These are phyloP conservation scores for Diplodia intermedia DNA, from an alignment of 2,329 filamentous ascomycete species.

Conservation along the genomic window DNA sequence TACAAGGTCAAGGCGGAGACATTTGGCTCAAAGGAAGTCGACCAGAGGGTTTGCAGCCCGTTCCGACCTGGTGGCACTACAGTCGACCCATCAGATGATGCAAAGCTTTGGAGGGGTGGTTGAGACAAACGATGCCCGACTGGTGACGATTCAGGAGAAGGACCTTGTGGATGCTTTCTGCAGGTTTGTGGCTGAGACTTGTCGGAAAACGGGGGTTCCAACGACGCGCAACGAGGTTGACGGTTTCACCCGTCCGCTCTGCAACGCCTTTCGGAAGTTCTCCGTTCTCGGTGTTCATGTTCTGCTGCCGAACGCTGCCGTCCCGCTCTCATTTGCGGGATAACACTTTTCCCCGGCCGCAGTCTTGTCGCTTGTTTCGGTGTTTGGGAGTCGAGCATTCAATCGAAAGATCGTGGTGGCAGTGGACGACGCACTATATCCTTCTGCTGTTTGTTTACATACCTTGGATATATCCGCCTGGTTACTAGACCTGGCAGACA, in stretches of 20 bases:
- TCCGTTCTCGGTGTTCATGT: background rate
- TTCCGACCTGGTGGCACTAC: conserved; percentile 24
- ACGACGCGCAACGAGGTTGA: background rate
- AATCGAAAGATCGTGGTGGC: background rate
- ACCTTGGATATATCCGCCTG: background rate
- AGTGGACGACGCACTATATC: conserved; percentile 19
- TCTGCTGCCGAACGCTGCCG: background rate
- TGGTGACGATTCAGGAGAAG: background rate
- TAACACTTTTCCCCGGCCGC: background rate
- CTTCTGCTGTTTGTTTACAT: background rate
- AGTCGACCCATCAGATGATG: conserved; percentile 1
- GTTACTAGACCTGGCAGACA: background rate
- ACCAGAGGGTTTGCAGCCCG: conserved; percentile 8
- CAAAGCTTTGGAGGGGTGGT: background rate
- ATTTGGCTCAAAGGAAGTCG: conserved; percentile 70
- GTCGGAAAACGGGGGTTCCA: conserved; percentile 16
- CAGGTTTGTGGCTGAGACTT: background rate
- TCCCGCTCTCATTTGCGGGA: background rate
- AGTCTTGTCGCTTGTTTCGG: background rate
- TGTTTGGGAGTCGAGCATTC: conserved; percentile 18
- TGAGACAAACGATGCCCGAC: background rate
- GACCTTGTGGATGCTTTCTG: background rate
- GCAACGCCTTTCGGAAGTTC: background rate
- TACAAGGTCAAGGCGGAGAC: conserved; percentile 84
- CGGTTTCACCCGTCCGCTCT: background rate